Percentiles rank a stretch among this genome's conserved stretches.
Conservation (phyloP, 768 basidiomycete genomes). For the Xanthoconium purpureum region DNA sequence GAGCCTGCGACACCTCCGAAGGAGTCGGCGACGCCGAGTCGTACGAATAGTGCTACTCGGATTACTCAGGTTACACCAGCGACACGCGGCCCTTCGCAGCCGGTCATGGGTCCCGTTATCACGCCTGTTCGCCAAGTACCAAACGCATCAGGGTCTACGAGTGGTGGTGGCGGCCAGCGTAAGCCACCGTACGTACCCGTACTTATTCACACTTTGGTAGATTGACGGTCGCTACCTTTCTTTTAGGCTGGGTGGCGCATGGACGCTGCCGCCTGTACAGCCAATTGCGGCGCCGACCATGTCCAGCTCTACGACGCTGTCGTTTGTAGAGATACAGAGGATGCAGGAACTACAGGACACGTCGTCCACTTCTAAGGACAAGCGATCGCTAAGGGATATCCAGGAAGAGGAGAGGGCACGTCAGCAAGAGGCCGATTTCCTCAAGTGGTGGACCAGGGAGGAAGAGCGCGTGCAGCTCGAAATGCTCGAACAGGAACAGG, state of each 20-base stretch:
- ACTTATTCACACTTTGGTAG: not conserved
- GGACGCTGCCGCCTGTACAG: constrained; percentile 57
- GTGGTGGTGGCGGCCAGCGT: constrained; percentile 28
- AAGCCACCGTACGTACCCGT: constrained; percentile 47
- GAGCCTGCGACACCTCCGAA: constrained; percentile 9
- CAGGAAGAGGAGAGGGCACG: constrained; percentile 77
- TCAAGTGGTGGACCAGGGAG: constrained; percentile 88
- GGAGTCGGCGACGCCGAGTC: not conserved
- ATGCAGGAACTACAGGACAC: constrained; percentile 59
- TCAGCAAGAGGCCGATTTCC: constrained; percentile 72
- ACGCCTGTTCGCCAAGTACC: constrained; percentile 52
- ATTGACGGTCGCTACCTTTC: not conserved
- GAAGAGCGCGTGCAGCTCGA: constrained; percentile 66
- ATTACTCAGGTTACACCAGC: constrained; percentile 22
- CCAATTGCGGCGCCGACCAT: constrained; percentile 37
- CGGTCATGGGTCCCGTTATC: constrained; percentile 57
- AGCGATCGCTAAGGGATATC: constrained; percentile 72
- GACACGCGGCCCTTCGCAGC: constrained; percentile 29
- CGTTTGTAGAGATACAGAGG: constrained; percentile 83
- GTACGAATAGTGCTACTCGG: constrained; percentile 7
- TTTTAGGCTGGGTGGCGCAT: constrained; percentile 45
- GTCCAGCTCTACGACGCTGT: constrained; percentile 37
- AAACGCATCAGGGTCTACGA: constrained; percentile 23
- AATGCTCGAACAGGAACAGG: constrained; percentile 20
- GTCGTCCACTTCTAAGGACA: constrained; percentile 41